Evolutionary conservation across 441 rosid species (phyloP), one percentile per base, ranked within the genome.

Genomic region (Adansonia rubrostipa): DNA sequence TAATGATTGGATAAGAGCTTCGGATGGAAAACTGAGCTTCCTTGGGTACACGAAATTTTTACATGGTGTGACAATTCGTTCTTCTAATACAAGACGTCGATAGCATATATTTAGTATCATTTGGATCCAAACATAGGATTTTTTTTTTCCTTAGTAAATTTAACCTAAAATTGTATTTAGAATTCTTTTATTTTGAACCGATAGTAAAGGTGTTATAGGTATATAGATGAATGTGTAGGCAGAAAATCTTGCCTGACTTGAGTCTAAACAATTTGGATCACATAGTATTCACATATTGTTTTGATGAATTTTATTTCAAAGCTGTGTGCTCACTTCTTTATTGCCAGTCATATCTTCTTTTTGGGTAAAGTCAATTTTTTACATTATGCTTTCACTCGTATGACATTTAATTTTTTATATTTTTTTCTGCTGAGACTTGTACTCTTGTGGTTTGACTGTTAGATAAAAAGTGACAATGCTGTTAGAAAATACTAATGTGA

Each of bases 1-100:
- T 9, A 84, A 74, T 10, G 87, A 88, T 50, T 90, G 92, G 84
- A 84, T 90, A 56, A 79, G 96, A 58, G 82, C 61, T 74, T 65
- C 84, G 5, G 96, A 91, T 67, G 88, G 90, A 50, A 91, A 89
- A 79, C 88, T 91, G 79, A 88, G 84, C 86, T 84, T 87, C 66
- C 82, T 87, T 36, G 95, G 95, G 28, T 91, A 88, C 62, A 82
- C 81, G 44, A 91, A 86, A 75, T 89, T 88, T 81, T 86, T 89
- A 74, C 95, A 91, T 54, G 92, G 95, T 48, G 89, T 90, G 77
- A 87, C 90, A 9, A 74, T 86, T 67, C 84, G 93, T 15, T 84
- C 81, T 75, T 78, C 89, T 61, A 86, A 85, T 75, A 76, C 89
- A 42, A 89, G 95, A 79, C 87, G 80, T 6, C 78, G 66, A 61